A percentile compares a stretch with the other conserved stretches of the same genome.
These are phyloP conservation scores for Kalaharituber pfeilii DNA, from an alignment of 2,329 filamentous ascomycete genomes.

Conservation along the genomic window DNA sequence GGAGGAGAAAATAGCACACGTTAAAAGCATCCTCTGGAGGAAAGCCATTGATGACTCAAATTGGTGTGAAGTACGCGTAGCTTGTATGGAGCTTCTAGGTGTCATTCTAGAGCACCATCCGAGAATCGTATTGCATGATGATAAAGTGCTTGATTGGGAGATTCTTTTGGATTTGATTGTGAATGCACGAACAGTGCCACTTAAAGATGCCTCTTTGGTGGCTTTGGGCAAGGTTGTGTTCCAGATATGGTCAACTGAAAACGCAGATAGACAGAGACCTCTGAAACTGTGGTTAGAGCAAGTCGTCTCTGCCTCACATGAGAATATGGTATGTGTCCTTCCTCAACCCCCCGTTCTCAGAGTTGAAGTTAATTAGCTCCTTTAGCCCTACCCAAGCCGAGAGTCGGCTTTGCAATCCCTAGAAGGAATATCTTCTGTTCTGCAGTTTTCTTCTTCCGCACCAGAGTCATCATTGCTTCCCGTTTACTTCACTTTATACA, in stretches of 20 bases:
- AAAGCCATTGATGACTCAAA: not conserved
- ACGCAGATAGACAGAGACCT: not conserved
- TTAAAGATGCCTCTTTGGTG: slow-evolving; percentile 11
- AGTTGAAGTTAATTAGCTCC: too few species aligned
- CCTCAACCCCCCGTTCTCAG: too few species aligned
- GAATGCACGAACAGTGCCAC: slow-evolving; percentile 6
- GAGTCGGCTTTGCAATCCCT: slow-evolving; percentile 42
- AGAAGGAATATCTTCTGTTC: slow-evolving; percentile 32
- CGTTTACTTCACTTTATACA: slow-evolving; percentile 50
- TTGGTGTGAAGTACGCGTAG: not conserved
- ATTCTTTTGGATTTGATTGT: not conserved
- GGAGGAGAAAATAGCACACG: not conserved
- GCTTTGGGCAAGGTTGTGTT: slow-evolving; percentile 5
- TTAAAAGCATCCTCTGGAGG: not conserved
- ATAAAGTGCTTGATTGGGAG: not conserved
- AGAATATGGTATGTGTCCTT: slow-evolving; percentile 15
- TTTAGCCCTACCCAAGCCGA: slow-evolving; percentile 46
- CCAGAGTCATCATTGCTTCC: slow-evolving; percentile 23
- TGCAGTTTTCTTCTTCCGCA: slow-evolving; percentile 18
- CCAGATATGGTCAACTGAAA: not conserved
- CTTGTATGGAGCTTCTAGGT: not conserved
- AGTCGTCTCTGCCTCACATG: slow-evolving; percentile 4
- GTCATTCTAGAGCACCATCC: not conserved
- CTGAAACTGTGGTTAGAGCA: slow-evolving; percentile 7
- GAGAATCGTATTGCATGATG: not conserved